Conservation (phyloP, 1,284 basidiomycete species). For the Naganishia cerealis region DNA sequence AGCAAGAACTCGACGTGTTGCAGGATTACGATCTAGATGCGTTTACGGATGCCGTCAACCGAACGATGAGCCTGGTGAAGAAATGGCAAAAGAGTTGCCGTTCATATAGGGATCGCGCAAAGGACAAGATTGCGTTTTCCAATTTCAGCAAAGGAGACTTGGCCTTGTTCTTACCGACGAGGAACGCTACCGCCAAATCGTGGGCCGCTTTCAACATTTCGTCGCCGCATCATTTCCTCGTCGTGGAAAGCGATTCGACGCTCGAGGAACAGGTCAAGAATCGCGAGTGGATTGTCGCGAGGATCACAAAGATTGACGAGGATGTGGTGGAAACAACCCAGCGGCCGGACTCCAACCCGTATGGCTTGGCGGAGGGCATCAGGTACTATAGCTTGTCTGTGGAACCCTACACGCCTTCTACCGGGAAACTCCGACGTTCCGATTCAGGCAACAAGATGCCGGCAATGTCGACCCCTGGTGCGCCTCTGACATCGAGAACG, state of each 20-base stretch:
- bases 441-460: constrained; percentile 24
- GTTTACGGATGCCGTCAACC: constrained; percentile 75
- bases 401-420: constrained; percentile 75
- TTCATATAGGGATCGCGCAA: constrained; percentile 84
- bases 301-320: constrained; percentile 83
- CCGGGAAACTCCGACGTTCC: constrained; percentile 27
- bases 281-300: constrained; percentile 89
- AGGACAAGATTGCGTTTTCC: constrained; percentile 89
- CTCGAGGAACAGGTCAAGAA: constrained; percentile 80
- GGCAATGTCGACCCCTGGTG: constrained; percentile 18
- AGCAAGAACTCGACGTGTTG: constrained; percentile 43
- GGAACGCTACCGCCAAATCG: constrained; percentile 84
- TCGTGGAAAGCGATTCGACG: constrained; percentile 67
- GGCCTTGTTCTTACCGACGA: constrained; percentile 86
- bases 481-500: constrained; percentile 1
- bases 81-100: constrained; percentile 97
- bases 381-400: constrained; percentile 92
- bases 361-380: constrained; percentile 76
- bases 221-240: constrained; percentile 94
- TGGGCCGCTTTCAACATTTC: constrained; percentile 98
- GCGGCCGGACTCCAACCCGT: constrained; percentile 35
- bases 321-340: constrained; percentile 76
- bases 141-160: constrained; percentile 91
- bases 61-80: constrained; percentile 78
- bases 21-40: constrained; percentile 75